phyloP scores from a whole-genome alignment of 1,139 yeast species.

The Geotrichum restrictum region DNA sequence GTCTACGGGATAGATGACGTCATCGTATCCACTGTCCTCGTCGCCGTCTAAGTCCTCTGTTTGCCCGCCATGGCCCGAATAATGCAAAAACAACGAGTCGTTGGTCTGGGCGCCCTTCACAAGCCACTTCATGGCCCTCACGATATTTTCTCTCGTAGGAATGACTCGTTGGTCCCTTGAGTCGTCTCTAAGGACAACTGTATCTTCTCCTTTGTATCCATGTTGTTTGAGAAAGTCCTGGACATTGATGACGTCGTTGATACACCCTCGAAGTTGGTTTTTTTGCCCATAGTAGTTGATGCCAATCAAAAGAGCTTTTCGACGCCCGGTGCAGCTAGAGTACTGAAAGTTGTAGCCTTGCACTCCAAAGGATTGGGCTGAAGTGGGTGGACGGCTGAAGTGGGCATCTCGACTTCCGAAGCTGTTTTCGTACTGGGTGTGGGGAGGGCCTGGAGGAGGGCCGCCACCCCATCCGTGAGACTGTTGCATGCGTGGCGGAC shows the following conservation, averaged over 20 bases:
- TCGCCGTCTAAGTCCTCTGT: slow-evolving; percentile 79
- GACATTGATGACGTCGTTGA: slow-evolving; percentile 52
- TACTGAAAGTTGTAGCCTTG: slow-evolving; percentile 50
- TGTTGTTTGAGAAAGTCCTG: slow-evolving; percentile 43
- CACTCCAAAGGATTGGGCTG: slow-evolving; percentile 41
- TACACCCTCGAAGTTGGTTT: slow-evolving; percentile 75
- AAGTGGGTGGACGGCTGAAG: slow-evolving; percentile 36
- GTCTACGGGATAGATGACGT: slow-evolving; percentile 87
- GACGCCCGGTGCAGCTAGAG: slow-evolving; percentile 69
- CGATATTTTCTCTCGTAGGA: slow-evolving; percentile 74
- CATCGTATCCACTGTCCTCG: slow-evolving; percentile 86
- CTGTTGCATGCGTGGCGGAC: too few species aligned
- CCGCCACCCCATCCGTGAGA: slow-evolving; percentile 23
- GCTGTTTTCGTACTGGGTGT: slow-evolving; percentile 17
- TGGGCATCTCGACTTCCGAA: slow-evolving; percentile 30
- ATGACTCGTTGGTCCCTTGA: slow-evolving; percentile 57
- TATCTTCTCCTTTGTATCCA: slow-evolving; percentile 73
- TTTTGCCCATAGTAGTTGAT: slow-evolving; percentile 78
- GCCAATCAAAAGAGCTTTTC: slow-evolving; percentile 82
- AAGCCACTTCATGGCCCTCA: slow-evolving; percentile 89
- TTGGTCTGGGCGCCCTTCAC: slow-evolving; percentile 80
- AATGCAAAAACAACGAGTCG: slow-evolving; percentile 64
- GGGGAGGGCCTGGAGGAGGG: slow-evolving; percentile 24
- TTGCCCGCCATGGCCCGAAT: slow-evolving; percentile 92
- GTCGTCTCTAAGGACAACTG: slow-evolving; percentile 81